Percentiles rank a stretch among this genome's conserved stretches.
phyloP scores from a whole-genome alignment of 345 rosid species.

The Isatis tinctoria region DNA sequence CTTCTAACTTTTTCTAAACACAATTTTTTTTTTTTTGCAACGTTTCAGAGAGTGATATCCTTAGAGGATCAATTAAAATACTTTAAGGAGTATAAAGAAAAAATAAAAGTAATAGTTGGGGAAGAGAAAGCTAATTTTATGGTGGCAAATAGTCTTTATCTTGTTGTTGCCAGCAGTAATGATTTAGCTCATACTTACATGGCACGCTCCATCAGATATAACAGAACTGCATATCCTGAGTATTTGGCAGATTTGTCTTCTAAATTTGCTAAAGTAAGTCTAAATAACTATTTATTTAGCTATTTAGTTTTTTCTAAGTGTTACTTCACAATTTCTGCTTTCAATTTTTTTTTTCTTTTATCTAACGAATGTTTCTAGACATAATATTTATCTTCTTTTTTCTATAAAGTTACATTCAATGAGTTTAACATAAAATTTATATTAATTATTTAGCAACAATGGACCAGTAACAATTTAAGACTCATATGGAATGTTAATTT shows the following conservation, averaged over 20 bases:
- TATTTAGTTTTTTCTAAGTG: not conserved
- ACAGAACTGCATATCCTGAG: slow-evolving; percentile 29
- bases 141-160: slow-evolving; percentile 34
- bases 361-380: not conserved
- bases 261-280: slow-evolving; percentile 34
- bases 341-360: not conserved
- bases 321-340: not conserved
- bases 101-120: slow-evolving; percentile 31
- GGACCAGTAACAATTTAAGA: not conserved
- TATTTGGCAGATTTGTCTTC: slow-evolving; percentile 37
- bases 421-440: not conserved
- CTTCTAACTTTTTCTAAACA: not conserved
- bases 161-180: slow-evolving; percentile 42
- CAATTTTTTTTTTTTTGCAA: not conserved
- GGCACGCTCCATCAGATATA: slow-evolving; percentile 21
- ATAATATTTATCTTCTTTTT: not conserved
- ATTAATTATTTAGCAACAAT: not conserved
- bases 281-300: not conserved
- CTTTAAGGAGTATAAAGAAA: slow-evolving; percentile 41
- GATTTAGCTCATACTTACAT: slow-evolving; percentile 54
- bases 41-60: slow-evolving; percentile 8
- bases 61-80: slow-evolving; percentile 31
- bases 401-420: not conserved
- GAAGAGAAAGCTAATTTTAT: slow-evolving; percentile 36
- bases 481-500: not conserved